phyloP scores from a whole-genome alignment of 1,284 basidiomycete species.

The Mycena citricolor region DNA sequence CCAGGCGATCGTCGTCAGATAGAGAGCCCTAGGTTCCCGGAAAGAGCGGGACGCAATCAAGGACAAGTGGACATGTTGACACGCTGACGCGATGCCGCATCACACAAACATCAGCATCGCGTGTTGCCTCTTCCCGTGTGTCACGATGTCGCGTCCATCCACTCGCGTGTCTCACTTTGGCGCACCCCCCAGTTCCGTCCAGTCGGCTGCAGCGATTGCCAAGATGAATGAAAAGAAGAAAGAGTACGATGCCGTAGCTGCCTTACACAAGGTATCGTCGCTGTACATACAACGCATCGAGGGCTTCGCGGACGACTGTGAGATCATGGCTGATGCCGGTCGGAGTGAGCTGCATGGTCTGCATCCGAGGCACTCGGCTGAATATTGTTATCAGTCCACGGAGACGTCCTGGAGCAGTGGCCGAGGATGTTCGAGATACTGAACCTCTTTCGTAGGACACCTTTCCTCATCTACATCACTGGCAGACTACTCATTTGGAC shows the following conservation, averaged over 20 bases:
- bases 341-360: constrained; percentile 42
- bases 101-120: no score
- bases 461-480: constrained; percentile 1
- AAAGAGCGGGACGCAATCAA: no score
- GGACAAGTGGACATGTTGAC: no score
- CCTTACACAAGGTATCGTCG: constrained; percentile 61
- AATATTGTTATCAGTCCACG: constrained; percentile 56
- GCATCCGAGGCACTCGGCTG: constrained; percentile 7
- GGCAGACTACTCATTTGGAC: no score
- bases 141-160: no score
- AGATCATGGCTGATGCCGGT: constrained; percentile 74
- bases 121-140: no score
- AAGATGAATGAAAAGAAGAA: constrained; percentile 76
- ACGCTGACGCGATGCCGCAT: no score
- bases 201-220: constrained; percentile 47
- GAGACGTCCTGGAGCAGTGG: constrained; percentile 77
- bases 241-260: constrained; percentile 72
- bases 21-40: no score
- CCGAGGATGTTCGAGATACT: constrained; percentile 78
- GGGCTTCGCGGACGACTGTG: constrained; percentile 66
- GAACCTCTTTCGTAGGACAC: constrained; percentile 57
- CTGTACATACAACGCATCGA: constrained; percentile 68
- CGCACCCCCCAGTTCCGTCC: no score
- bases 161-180: no score
- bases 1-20: no score